phyloP scores from a whole-genome alignment of 2,329 filamentous ascomycete species.

The Arthroderma sp. region DNA sequence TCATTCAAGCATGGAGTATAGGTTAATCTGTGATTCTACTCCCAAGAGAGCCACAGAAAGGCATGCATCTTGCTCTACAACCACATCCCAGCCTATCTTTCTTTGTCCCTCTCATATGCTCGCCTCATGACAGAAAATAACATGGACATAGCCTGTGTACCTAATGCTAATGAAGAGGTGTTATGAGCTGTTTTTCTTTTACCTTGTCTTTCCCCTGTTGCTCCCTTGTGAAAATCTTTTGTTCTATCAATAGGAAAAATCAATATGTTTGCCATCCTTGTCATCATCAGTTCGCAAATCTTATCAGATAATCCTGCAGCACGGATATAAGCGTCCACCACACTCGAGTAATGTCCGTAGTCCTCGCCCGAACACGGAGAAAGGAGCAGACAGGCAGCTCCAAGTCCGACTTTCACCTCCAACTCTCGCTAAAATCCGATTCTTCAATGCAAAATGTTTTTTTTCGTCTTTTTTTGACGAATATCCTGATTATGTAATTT shows the following conservation, averaged over 20 bases:
- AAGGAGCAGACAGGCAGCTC: too few species aligned
- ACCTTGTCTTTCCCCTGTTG: background rate
- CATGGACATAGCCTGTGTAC: slow-evolving; percentile 2
- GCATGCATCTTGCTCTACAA: background rate
- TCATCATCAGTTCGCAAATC: background rate
- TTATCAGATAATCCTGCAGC: background rate
- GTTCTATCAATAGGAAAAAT: background rate
- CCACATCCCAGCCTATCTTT: background rate
- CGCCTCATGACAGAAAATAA: background rate
- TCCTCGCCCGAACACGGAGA: background rate
- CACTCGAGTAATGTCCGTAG: background rate
- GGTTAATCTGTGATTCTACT: background rate
- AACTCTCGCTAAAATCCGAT: background rate
- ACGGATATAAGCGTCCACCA: background rate
- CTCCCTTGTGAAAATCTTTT: background rate
- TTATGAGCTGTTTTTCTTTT: background rate
- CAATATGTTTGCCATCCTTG: background rate
- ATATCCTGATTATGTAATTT: background rate
- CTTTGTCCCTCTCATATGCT: background rate
- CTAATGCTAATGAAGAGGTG: slow-evolving; percentile 5
- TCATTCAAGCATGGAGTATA: background rate
- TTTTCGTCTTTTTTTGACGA: background rate
- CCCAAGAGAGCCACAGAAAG: background rate
- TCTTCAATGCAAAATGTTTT: background rate
- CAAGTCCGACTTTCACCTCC: background rate